phyloP scores from a whole-genome alignment of 2,329 filamentous ascomycete species.

The Trichoderma sp. region DNA sequence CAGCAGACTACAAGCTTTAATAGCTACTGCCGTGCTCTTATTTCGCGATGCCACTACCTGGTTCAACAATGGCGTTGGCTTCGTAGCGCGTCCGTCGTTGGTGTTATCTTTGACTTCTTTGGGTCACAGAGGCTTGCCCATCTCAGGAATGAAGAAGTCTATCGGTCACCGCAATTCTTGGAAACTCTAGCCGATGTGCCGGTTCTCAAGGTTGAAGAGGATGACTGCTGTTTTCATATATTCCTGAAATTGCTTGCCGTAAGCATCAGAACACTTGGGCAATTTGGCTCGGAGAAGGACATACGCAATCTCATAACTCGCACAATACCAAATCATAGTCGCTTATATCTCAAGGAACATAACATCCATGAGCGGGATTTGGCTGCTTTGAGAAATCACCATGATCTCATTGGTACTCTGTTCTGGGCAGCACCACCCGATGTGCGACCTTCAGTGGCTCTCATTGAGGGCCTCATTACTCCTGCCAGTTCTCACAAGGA shows the following conservation, averaged over 20 bases:
- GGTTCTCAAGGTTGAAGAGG: conserved; percentile 47
- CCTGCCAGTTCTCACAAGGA: conserved; percentile 62
- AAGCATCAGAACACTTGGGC: conserved; percentile 50
- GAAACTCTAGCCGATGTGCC: conserved; percentile 50
- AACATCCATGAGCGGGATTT: conserved; percentile 58
- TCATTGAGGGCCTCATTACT: conserved; percentile 58
- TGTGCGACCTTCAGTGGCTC: conserved; percentile 49
- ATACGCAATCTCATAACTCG: conserved; percentile 60
- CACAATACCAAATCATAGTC: conserved; percentile 62
- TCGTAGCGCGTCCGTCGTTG: conserved; percentile 54
- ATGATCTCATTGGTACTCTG: conserved; percentile 63
- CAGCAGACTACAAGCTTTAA: conserved; percentile 61
- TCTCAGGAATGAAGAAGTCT: conserved; percentile 62
- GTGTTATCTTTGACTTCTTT: conserved; percentile 66
- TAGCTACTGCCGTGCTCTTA: conserved; percentile 58
- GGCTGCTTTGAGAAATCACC: conserved; percentile 63
- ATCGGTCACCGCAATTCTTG: conserved; percentile 58
- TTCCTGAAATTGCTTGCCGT: conserved; percentile 63
- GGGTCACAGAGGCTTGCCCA: conserved; percentile 59
- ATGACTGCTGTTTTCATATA: conserved; percentile 64
- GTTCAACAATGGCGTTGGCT: conserved; percentile 65
- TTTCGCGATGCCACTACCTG: conserved; percentile 60
- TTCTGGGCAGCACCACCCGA: conserved; percentile 61
- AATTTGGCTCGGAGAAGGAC: conserved; percentile 50
- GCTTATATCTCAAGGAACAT: conserved; percentile 62